Conservation (phyloP, 768 basidiomycete species). For the Agrocybe pediades region DNA sequence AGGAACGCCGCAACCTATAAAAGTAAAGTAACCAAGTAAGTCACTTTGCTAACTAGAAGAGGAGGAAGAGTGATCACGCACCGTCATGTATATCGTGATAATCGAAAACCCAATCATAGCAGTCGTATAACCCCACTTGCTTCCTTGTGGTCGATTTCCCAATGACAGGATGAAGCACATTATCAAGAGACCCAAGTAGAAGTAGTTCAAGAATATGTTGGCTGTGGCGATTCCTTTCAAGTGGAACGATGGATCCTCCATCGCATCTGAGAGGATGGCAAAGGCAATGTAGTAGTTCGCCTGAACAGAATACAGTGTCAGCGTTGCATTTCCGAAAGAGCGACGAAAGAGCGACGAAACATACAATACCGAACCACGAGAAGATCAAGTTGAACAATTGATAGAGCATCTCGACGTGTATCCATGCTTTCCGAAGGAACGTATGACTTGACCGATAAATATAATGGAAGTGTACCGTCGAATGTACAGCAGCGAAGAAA, state of each 20-base stretch:
- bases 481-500: constrained; percentile 96
- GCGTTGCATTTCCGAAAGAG: neutral
- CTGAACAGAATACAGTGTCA: constrained; percentile 29
- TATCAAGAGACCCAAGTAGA: constrained; percentile 85
- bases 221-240: constrained; percentile 66
- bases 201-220: constrained; percentile 81
- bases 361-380: constrained; percentile 84
- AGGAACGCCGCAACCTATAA: constrained; percentile 73
- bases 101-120: constrained; percentile 87
- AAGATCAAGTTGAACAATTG: constrained; percentile 90
- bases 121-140: constrained; percentile 82
- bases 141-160: constrained; percentile 91
- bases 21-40: neutral
- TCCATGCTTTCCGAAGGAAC: constrained; percentile 86
- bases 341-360: neutral
- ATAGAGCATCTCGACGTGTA: constrained; percentile 93
- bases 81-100: constrained; percentile 97
- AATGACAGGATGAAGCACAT: constrained; percentile 87
- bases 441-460: constrained; percentile 89
- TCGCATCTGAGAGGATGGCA: constrained; percentile 68
- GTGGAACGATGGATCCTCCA: constrained; percentile 66
- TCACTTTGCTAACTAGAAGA: constrained; percentile 3
- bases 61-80: constrained; percentile 31
- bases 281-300: constrained; percentile 95
- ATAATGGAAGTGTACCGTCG: constrained; percentile 91